Base-by-base conservation (phyloP, 1,139 yeast species). In the Scheffersomyces segobiensis region DNA sequence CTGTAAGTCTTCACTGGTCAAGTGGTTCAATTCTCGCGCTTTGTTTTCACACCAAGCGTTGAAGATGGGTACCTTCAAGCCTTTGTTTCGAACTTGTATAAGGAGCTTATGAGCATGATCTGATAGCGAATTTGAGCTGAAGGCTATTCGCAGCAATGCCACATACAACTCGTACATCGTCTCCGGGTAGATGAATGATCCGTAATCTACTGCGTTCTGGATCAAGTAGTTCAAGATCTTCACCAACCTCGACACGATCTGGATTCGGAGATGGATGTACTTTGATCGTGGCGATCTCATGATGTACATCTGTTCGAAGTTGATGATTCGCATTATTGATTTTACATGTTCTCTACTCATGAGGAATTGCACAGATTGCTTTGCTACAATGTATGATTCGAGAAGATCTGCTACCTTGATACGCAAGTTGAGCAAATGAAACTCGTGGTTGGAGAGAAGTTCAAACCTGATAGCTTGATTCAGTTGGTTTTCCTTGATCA, bases 71-170 rank as follows among this genome's bases (percentile, higher is more conserved):
- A 67, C 63, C 52, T 62, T 65, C 21, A 60, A 62, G 19, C 63
- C 69, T 51, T 67, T 65, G 3, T 60, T 57, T 55, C 85, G 64
- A 5, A 79, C 64, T 18, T 69, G 63, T 5, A 64, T 57, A 50
- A 81, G 62, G 24, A 83, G 64, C 52, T 71, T 65, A 46, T 70
- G 68, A 2, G 83, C 83, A 52, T 77, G 76, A 2, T 66, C 59
- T 2, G 79, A 70, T 7, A 82, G 68, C 6, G 78, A 73, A 57
- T 76, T 82, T 2, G 82, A 70, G 21, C 86, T 84, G 66, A 86
- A 85, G 2, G 88, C 87, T n/a, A 86, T 81, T 57, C 87, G 70
- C 68, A 86, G 82, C 47, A 87, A 69, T 0, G 81, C 79, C 8
- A 87, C 85, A 58, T 83, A 76, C 55, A 85, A 68, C 60, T 79